Evolutionary conservation across 169 alveolate species (phyloP).

Genomic region (Cryptosporidium parvum): DNA sequence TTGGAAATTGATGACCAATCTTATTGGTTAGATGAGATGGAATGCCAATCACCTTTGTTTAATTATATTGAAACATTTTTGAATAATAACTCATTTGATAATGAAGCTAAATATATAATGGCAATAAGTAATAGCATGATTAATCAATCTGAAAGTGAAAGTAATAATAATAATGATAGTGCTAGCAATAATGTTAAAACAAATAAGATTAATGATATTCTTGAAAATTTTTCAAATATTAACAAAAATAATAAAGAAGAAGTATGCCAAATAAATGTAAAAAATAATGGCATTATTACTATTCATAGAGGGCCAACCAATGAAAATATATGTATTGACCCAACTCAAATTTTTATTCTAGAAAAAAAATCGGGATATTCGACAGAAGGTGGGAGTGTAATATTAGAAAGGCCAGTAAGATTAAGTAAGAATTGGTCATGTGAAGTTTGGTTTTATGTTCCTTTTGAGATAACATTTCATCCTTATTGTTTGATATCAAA

Average conservation of each 20-base stretch:
- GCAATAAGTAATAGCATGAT: constrained; percentile 17
- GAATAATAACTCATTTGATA: constrained; percentile 8
- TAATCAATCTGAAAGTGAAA: constrained; percentile 2
- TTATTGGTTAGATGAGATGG: constrained; percentile 76
- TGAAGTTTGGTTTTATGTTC: constrained; percentile 70
- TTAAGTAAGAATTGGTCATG: constrained; percentile 71
- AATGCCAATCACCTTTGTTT: constrained; percentile 73
- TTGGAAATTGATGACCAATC: neutral
- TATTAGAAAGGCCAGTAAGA: constrained; percentile 50
- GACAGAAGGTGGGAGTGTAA: constrained; percentile 66
- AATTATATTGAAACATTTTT: constrained; percentile 62
- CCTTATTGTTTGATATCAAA: constrained; percentile 74
- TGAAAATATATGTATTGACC: constrained; percentile 71
- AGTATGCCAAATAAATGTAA: constrained; percentile 5
- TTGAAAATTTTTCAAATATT: neutral
- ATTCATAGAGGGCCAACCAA: constrained; percentile 73
- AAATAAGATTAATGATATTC: neutral
- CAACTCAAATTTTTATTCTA: constrained; percentile 68
- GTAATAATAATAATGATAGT: neutral
- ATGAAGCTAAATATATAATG: constrained; percentile 1
- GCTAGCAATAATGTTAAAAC: neutral
- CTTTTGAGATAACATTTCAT: constrained; percentile 70
- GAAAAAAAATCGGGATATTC: constrained; percentile 70
- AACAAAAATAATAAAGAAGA: constrained; percentile 1
- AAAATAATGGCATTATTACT: constrained; percentile 58